These are phyloP conservation scores for Chalaropsis thielavioides DNA, from an alignment of 2,329 filamentous ascomycete genomes.

Conservation along the genomic window DNA sequence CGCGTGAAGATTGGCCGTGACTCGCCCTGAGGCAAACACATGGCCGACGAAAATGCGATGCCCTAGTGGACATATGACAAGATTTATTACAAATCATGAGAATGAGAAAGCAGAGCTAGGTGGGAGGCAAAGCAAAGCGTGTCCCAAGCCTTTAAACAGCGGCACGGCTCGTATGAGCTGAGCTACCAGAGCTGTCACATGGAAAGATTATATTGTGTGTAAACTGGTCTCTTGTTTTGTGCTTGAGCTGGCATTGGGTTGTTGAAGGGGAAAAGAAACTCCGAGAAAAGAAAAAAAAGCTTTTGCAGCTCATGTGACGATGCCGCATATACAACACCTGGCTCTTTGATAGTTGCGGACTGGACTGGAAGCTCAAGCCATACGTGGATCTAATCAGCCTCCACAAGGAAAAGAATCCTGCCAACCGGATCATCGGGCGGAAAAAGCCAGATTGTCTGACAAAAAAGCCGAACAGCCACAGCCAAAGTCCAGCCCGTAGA, in stretches of 20 bases:
- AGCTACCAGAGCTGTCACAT: neutral
- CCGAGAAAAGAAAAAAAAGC: neutral
- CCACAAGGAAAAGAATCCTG: conserved; percentile 1
- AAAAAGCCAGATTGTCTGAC: neutral
- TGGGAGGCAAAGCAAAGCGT: neutral
- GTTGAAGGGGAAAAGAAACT: neutral
- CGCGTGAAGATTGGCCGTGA: neutral
- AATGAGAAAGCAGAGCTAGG: neutral
- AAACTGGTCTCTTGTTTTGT: neutral
- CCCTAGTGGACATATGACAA: neutral
- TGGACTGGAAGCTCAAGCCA: neutral
- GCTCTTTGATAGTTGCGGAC: neutral
- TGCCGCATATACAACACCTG: neutral
- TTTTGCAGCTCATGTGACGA: neutral
- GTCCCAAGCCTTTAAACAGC: neutral
- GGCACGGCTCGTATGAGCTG: neutral
- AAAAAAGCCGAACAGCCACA: neutral
- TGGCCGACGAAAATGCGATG: neutral
- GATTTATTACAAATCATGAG: neutral
- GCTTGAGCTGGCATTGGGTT: neutral
- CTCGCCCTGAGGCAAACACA: neutral
- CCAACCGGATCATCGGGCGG: neutral
- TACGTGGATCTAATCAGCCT: neutral
- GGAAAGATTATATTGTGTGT: neutral
- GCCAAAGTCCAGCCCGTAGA: neutral